Percentiles rank a stretch among this genome's conserved stretches.
These are phyloP conservation scores for Wallacemonas rigidus DNA, from an alignment of 208 protist genomes.

Conservation along the genomic window DNA sequence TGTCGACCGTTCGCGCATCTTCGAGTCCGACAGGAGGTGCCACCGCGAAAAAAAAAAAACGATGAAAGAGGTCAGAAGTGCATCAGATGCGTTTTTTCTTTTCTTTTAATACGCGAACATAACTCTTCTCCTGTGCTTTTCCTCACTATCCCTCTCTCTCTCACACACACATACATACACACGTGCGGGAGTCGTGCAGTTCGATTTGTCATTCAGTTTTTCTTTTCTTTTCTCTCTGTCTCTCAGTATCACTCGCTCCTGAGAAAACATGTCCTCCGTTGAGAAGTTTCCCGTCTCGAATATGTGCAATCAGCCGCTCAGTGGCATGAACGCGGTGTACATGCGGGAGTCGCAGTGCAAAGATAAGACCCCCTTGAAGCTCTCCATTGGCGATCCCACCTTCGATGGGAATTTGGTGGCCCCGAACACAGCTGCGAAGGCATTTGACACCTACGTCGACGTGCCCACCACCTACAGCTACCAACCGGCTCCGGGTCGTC, in stretches of 20 bases:
- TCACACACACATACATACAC: background rate
- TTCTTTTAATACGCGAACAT: too few relatives aligned
- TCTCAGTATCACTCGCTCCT: background rate
- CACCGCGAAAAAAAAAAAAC: too few relatives aligned
- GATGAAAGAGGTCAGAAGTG: too few relatives aligned
- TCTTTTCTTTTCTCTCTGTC: constrained; percentile 7
- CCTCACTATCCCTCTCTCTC: background rate
- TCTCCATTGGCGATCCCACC: constrained; percentile 68
- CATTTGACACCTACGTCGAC: constrained; percentile 25
- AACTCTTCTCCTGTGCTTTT: background rate
- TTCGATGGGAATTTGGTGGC: constrained; percentile 73
- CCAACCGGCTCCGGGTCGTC: constrained; percentile 31
- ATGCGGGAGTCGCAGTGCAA: constrained; percentile 31
- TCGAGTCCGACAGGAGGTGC: too few relatives aligned
- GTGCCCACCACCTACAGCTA: constrained; percentile 58
- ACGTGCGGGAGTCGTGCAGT: background rate
- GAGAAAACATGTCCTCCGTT: constrained; percentile 7
- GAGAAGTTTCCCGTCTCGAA: constrained; percentile 10
- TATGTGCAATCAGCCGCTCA: constrained; percentile 24
- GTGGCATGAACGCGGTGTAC: constrained; percentile 34
- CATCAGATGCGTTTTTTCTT: constrained; percentile 1
- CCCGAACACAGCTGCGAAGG: constrained; percentile 29
- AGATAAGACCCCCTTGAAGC: constrained; percentile 45
- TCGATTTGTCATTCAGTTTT: background rate
- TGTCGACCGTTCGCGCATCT: too few relatives aligned